Evolutionary conservation across 768 basidiomycete genomes (phyloP).

Genomic region (Hysterangium stoloniferum): DNA sequence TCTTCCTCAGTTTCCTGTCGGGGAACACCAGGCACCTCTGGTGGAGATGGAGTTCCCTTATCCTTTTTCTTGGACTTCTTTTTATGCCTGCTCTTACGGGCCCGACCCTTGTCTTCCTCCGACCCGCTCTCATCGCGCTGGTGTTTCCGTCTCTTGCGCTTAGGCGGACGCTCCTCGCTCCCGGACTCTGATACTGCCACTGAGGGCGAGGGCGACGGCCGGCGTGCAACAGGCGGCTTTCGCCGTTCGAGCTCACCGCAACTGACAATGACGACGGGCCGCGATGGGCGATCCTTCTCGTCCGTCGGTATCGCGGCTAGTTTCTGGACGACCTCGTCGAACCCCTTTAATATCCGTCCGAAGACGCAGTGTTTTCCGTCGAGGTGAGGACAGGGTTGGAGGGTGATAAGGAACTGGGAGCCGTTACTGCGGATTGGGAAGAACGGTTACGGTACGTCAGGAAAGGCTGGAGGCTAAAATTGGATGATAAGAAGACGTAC

Average conservation of each 20-base stretch:
- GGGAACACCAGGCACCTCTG: constrained; percentile 7
- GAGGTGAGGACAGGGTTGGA: constrained; percentile 66
- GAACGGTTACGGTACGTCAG: too few relatives aligned
- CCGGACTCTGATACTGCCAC: constrained; percentile 9
- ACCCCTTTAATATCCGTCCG: constrained; percentile 51
- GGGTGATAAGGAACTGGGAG: constrained; percentile 82
- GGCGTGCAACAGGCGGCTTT: constrained; percentile 19
- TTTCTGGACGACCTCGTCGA: constrained; percentile 47
- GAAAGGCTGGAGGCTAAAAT: not conserved
- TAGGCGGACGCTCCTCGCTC: constrained; percentile 16
- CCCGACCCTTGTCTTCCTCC: not conserved
- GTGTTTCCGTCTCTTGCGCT: constrained; percentile 22
- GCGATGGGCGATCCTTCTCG: constrained; percentile 62
- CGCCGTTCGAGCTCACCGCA: constrained; percentile 82
- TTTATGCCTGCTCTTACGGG: not conserved
- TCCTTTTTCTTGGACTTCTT: constrained; percentile 9
- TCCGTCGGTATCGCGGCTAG: constrained; percentile 63
- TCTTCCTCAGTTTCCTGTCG: constrained; percentile 60
- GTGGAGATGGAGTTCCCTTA: constrained; percentile 12
- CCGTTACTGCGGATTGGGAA: constrained; percentile 88
- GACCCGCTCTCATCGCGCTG: constrained; percentile 20
- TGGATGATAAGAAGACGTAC: not conserved
- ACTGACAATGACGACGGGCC: constrained; percentile 60
- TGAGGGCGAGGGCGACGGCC: not conserved
- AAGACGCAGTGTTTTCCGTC: constrained; percentile 60